Percentiles rank a stretch among this genome's conserved stretches.
Evolutionary conservation across 768 basidiomycete genomes (phyloP).

Genomic region (Suillus hirtellus): DNA sequence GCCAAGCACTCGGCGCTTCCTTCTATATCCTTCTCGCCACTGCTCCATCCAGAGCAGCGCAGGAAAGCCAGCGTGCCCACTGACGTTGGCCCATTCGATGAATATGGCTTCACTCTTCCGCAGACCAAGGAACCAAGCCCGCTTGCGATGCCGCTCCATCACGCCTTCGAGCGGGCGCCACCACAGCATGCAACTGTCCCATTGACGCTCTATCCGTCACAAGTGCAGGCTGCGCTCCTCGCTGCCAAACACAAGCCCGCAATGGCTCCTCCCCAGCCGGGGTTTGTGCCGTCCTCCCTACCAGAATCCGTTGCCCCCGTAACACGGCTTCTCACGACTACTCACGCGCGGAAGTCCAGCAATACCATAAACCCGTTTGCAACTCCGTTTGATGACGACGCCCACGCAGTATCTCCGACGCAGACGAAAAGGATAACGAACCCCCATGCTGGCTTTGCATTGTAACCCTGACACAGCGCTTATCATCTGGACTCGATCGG

Average conservation of each 20-base stretch:
- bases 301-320: conserved; percentile 36
- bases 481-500: conserved; percentile 1
- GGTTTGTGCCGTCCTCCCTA: conserved; percentile 17
- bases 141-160: conserved; percentile 43
- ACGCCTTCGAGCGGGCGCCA: conserved; percentile 34
- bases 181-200: conserved; percentile 18
- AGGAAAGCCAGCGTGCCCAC: conserved; percentile 38
- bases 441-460: conserved; percentile 44
- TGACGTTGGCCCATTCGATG: conserved; percentile 34
- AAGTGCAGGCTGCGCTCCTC: conserved; percentile 20
- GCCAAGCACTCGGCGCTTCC: conserved; percentile 30
- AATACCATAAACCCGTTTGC: conserved; percentile 55
- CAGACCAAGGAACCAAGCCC: conserved; percentile 25
- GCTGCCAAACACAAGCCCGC: background rate
- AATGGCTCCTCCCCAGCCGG: background rate
- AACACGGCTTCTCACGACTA: conserved; percentile 45
- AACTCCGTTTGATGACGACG: conserved; percentile 77
- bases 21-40: conserved; percentile 39
- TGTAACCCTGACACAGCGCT: conserved; percentile 22
- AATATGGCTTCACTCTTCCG: conserved; percentile 23
- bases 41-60: conserved; percentile 32
- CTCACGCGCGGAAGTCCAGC: conserved; percentile 40
- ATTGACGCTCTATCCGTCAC: conserved; percentile 18
- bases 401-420: conserved; percentile 32
- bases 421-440: conserved; percentile 52